A percentile compares a stretch with the other conserved stretches of the same genome.
Evolutionary conservation across 2,329 filamentous ascomycete genomes (phyloP).

Genomic region (Ilyonectria robusta): DNA sequence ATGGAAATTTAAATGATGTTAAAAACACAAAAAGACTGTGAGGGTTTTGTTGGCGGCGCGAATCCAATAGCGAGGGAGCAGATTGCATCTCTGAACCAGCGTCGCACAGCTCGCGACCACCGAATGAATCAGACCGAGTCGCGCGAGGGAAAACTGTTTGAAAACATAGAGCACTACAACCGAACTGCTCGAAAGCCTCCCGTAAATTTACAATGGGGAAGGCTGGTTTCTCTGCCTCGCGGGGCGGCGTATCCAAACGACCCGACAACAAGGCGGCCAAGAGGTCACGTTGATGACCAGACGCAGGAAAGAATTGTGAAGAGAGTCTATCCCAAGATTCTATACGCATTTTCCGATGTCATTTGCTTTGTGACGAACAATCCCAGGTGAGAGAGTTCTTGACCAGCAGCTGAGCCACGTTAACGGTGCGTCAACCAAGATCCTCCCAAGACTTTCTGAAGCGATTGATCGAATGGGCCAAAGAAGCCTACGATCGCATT

Average conservation of each 20-base stretch:
- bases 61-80: background rate
- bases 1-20: background rate
- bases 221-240: background rate
- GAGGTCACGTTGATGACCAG: background rate
- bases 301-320: conserved; percentile 21
- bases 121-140: background rate
- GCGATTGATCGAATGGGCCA: conserved; percentile 29
- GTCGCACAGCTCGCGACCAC: background rate
- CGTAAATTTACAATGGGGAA: background rate
- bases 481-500: conserved; percentile 28
- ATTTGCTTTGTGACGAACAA: conserved; percentile 34
- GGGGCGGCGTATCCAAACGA: background rate
- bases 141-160: background rate
- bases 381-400: conserved; percentile 17
- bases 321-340: conserved; percentile 28
- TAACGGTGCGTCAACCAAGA: background rate
- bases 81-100: background rate
- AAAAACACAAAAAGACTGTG: conserved; percentile 22
- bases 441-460: conserved; percentile 1
- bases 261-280: background rate
- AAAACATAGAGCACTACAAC: background rate
- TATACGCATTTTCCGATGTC: conserved; percentile 32
- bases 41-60: conserved; percentile 24
- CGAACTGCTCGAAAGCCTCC: background rate
- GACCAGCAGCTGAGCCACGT: background rate